Percentiles rank a stretch among this genome's conserved stretches.
Conservation (phyloP, 2,329 filamentous ascomycete genomes). For the Coniochaeta sp. region DNA sequence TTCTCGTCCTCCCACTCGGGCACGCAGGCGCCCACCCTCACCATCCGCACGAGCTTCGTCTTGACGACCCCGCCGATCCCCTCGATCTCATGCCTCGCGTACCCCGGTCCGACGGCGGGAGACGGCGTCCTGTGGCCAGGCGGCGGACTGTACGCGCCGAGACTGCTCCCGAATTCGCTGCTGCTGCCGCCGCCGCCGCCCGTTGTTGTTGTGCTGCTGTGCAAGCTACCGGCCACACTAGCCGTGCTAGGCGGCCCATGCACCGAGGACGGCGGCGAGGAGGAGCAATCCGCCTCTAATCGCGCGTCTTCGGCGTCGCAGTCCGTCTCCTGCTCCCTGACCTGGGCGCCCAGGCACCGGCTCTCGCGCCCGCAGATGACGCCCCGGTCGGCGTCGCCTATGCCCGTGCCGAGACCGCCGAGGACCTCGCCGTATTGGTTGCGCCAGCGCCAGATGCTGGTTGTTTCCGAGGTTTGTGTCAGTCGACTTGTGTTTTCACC, state of each 20-base stretch:
- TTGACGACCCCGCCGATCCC: conserved; percentile 85
- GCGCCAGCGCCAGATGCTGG: conserved; percentile 80
- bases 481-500: too few relatives aligned
- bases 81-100: conserved; percentile 81
- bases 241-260: conserved; percentile 11
- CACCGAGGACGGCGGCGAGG: conserved; percentile 11
- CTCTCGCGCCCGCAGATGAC: conserved; percentile 78
- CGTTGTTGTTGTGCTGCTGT: conserved; percentile 2
- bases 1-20: conserved; percentile 79
- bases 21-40: conserved; percentile 76
- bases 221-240: conserved; percentile 6
- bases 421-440: conserved; percentile 77
- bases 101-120: conserved; percentile 58
- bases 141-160: conserved; percentile 8
- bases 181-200: conserved; percentile 2
- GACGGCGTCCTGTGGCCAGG: conserved; percentile 25
- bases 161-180: conserved; percentile 9
- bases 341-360: conserved; percentile 68
- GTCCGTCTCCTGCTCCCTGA: conserved; percentile 78
- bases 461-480: conserved; percentile 3
- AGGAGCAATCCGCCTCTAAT: conserved; percentile 26
- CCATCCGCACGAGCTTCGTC: conserved; percentile 76
- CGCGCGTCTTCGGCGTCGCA: conserved; percentile 72
- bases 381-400: conserved; percentile 81
- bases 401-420: conserved; percentile 74